Conservation (phyloP, 2,329 filamentous ascomycete genomes). For the Mollisiaceae sp. region DNA sequence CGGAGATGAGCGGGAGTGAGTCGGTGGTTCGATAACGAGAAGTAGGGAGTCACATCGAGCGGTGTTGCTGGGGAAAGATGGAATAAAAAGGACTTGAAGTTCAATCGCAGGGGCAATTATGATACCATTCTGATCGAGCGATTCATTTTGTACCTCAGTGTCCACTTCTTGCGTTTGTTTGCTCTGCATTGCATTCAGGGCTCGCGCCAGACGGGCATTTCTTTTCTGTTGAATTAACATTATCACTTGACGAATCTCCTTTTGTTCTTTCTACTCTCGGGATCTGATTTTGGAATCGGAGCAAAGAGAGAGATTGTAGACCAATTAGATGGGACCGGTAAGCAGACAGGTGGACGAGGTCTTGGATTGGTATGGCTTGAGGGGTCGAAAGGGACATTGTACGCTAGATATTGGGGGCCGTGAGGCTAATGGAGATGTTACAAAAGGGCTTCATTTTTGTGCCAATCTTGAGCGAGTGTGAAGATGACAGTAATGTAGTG, state of each 20-base stretch:
- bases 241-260: slow-evolving; percentile 23
- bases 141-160: slow-evolving; percentile 20
- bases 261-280: slow-evolving; percentile 18
- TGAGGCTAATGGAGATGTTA: slow-evolving; percentile 4
- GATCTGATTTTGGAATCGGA: slow-evolving; percentile 15
- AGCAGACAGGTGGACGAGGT: neutral
- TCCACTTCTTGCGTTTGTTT: slow-evolving; percentile 23
- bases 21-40: neutral
- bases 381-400: slow-evolving; percentile 1
- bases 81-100: slow-evolving; percentile 3
- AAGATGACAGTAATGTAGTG: neutral
- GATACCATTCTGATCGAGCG: slow-evolving; percentile 32
- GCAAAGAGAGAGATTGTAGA: slow-evolving; percentile 25
- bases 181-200: slow-evolving; percentile 16
- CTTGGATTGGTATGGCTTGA: slow-evolving; percentile 8
- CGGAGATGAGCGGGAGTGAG: slow-evolving; percentile 24
- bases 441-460: neutral
- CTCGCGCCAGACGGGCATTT: slow-evolving; percentile 22
- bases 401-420: slow-evolving; percentile 4
- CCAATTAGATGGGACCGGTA: slow-evolving; percentile 11
- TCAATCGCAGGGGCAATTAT: slow-evolving; percentile 26
- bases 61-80: neutral
- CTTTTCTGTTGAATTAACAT: slow-evolving; percentile 22
- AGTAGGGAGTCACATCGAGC: neutral
- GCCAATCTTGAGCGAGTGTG: neutral